Evolutionary conservation across 208 protist genomes (phyloP), one percentile per base, ranked within the genome.

Genomic region (Acanthamoeba sp.): DNA sequence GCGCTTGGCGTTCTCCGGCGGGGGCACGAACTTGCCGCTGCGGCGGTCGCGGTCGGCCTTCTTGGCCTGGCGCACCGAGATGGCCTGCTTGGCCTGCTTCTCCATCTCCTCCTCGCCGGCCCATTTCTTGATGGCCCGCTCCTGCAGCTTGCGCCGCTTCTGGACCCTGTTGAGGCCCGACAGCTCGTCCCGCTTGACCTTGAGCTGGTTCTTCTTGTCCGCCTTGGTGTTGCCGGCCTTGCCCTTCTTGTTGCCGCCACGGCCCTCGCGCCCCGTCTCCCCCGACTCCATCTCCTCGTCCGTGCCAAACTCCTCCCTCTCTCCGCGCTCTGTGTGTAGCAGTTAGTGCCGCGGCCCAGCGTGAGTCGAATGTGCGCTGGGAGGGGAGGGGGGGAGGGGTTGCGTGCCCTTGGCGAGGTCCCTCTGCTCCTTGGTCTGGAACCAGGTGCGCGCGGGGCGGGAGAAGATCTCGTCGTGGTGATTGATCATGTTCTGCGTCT

Each of bases 401-500:
- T 24, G 52, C 88, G 52, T 27, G 36, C 45, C 91, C 88, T 48
- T 91, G 62, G 52, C 90, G 48, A 62, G 80, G 29, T 29, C 52
- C 73, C 94, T 95, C 45, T 90, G 94, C 55, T 24, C 38, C 16
- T 45, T 89, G 29, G 48, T 93, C 32, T 96, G 95, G 93, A 97
- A 98, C 97, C 97, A 98, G 6, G 95, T 94, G 14, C 91, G 57
- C 36, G 38, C 38, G 16, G 96, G 91, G 12, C 95, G 71, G 20
- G 36, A 1, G 12, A 64, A 34, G 50, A 97, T 97, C 87, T 97
- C 97, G 1, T 94, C 76, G 12, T 90, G 36, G 80, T 96, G 92
- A 2, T 94, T 45, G 1, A 97, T 32, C 29, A 98, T 62, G 90
- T 97, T 97, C 24, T 95, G 36, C 2, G 96, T 96, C 69, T 95